These are phyloP conservation scores for Backusella parvicylindrica DNA, from an alignment of 192 early-diverging fungal genomes.

Conservation along the genomic window DNA sequence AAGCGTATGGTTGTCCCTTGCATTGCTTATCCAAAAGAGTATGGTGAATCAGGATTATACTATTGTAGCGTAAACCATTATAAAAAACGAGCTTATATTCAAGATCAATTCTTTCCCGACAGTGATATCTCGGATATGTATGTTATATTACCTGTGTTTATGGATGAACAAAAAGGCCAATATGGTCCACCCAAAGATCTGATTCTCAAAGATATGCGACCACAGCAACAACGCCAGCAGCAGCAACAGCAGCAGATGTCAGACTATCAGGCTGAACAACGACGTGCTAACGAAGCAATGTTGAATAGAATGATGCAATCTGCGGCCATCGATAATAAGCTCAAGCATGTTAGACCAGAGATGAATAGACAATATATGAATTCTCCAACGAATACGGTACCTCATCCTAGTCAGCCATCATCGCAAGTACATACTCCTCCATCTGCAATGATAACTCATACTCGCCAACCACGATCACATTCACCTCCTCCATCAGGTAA, in stretches of 20 bases:
- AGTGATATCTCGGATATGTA: not conserved
- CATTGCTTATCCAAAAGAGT: not conserved
- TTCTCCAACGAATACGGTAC: too few relatives aligned
- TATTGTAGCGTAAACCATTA: not conserved
- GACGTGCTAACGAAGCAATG: not conserved
- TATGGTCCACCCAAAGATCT: not conserved
- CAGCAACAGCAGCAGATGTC: not conserved
- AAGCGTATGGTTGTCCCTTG: not conserved
- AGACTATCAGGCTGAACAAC: not conserved
- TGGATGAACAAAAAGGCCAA: not conserved
- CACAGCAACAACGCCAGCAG: not conserved
- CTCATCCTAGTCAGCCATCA: too few relatives aligned
- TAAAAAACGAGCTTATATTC: not conserved
- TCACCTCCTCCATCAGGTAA: too few relatives aligned
- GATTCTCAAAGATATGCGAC: not conserved
- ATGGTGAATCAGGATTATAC: not conserved
- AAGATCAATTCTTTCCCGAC: not conserved
- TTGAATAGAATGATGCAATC: not conserved
- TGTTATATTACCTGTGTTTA: not conserved
- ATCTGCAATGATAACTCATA: too few relatives aligned
- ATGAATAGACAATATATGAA: not conserved
- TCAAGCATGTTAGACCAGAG: not conserved
- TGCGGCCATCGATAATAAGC: not conserved
- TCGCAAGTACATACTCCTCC: too few relatives aligned
- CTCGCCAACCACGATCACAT: not conserved